phyloP scores from a whole-genome alignment of 176 grass and related monocot species.

The Chrysopogon serrulatus region DNA sequence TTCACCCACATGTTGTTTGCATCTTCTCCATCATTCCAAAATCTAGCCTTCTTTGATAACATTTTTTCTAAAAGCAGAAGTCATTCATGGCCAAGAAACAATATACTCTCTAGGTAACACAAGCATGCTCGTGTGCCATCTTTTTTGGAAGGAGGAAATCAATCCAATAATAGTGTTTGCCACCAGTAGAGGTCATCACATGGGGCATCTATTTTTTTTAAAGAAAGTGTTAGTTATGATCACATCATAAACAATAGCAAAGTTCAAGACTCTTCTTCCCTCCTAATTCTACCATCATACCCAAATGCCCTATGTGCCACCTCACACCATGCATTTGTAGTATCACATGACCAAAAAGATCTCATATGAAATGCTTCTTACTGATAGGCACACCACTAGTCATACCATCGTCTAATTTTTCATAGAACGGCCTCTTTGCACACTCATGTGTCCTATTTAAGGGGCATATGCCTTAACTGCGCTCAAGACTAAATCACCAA shows the following conservation, averaged over 20 bases:
- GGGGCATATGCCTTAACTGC: background rate
- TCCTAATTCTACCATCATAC: background rate
- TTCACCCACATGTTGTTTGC: background rate
- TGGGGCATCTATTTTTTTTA: background rate
- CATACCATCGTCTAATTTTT: background rate
- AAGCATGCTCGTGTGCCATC: background rate
- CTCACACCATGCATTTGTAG: background rate
- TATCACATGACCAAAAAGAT: background rate
- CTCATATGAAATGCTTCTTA: background rate
- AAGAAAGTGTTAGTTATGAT: background rate
- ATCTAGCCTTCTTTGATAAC: background rate
- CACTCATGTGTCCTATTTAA: background rate
- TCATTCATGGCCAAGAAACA: background rate
- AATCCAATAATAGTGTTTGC: background rate
- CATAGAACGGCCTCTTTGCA: background rate
- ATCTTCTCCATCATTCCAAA: background rate
- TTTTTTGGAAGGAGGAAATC: background rate
- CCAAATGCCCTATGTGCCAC: background rate
- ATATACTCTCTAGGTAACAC: background rate
- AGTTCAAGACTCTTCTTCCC: background rate
- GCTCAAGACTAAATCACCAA: background rate
- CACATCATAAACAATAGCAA: background rate
- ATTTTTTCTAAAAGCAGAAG: background rate
- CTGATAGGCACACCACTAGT: background rate
- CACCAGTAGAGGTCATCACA: background rate